These are phyloP conservation scores for Phytophthora citricola DNA, from an alignment of 352 stramenopile genomes.

Conservation along the genomic window DNA sequence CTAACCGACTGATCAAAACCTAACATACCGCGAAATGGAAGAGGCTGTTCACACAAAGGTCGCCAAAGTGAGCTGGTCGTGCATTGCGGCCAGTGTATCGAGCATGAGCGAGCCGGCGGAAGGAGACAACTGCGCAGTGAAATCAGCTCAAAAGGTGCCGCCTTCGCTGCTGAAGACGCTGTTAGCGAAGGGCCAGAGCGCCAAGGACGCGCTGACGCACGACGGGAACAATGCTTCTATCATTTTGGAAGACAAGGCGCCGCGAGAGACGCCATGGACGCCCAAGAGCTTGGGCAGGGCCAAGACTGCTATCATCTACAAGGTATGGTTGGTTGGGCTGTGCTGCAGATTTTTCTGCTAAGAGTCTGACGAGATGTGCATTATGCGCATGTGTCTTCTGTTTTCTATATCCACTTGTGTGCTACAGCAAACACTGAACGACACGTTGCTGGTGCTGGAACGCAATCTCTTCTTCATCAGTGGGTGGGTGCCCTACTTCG, in stretches of 20 bases:
- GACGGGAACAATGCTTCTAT: constrained; percentile 88
- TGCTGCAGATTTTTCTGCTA: not conserved
- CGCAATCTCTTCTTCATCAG: constrained; percentile 88
- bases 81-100: not conserved
- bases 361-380: constrained; percentile 5
- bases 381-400: constrained; percentile 1
- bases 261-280: constrained; percentile 74
- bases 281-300: constrained; percentile 85
- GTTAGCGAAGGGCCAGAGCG: constrained; percentile 32
- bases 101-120: constrained; percentile 24
- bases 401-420: constrained; percentile 2
- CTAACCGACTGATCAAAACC: constrained; percentile 2
- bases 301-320: constrained; percentile 90
- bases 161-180: constrained; percentile 51
- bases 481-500: constrained; percentile 83
- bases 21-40: not conserved
- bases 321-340: constrained; percentile 40
- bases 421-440: constrained; percentile 87
- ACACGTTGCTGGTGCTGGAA: constrained; percentile 80
- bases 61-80: constrained; percentile 13
- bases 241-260: constrained; percentile 53
- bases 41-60: constrained; percentile 9
- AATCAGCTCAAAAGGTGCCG: constrained; percentile 4
- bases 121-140: not conserved
- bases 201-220: constrained; percentile 55